Percentiles rank a stretch among this genome's conserved stretches.
Evolutionary conservation across 1,284 basidiomycete genomes (phyloP).

Genomic region (Coniophora puteana): DNA sequence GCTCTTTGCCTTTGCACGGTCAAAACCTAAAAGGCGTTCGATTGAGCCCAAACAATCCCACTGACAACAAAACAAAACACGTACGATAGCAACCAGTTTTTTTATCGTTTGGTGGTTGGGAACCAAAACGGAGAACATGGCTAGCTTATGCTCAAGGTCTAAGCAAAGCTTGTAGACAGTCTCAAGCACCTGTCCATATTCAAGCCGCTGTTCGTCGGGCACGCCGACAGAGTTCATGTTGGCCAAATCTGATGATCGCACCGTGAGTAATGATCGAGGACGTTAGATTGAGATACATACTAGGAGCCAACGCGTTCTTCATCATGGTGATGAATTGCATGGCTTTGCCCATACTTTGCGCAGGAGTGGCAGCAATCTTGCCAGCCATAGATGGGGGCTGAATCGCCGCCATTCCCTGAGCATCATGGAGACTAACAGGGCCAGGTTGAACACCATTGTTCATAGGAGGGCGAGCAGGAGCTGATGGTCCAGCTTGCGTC

Average conservation of each 20-base stretch:
- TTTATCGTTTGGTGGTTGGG: conserved; percentile 43
- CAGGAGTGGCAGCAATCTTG: no score
- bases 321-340: conserved; percentile 26
- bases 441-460: no score
- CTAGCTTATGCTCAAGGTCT: conserved; percentile 50
- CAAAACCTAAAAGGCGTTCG: conserved; percentile 36
- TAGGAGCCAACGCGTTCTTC: conserved; percentile 28
- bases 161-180: conserved; percentile 36
- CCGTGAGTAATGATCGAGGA: no score
- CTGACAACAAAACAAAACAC: conserved; percentile 23
- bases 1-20: conserved; percentile 49
- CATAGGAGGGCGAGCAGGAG: no score
- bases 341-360: conserved; percentile 30
- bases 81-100: conserved; percentile 51
- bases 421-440: no score
- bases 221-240: conserved; percentile 34
- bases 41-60: conserved; percentile 7
- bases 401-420: no score
- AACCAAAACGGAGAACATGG: conserved; percentile 40
- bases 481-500: no score
- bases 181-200: conserved; percentile 49
- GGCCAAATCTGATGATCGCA: conserved; percentile 19
- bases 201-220: conserved; percentile 46
- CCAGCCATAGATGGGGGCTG: no score
- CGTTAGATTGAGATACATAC: conserved; percentile 27